Conservation (phyloP, 2,329 filamentous ascomycete genomes). For the Penicillium hordei region DNA sequence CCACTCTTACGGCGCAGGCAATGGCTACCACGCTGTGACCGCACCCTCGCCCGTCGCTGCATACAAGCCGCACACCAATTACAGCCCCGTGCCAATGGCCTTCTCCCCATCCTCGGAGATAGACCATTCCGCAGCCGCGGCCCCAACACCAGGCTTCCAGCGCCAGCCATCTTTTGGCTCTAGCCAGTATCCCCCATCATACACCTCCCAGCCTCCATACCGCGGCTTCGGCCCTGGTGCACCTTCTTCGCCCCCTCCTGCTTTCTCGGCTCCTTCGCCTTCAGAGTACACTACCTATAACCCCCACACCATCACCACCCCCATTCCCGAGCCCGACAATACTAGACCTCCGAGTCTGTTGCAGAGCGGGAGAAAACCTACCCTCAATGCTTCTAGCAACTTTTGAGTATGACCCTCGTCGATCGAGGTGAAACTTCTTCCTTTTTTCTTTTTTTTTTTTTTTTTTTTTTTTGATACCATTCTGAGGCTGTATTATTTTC, state of each 20-base stretch:
- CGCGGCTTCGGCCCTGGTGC: slow-evolving; percentile 19
- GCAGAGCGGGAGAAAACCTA: slow-evolving; percentile 41
- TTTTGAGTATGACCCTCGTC: slow-evolving; percentile 25
- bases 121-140: not conserved
- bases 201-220: slow-evolving; percentile 22
- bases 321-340: slow-evolving; percentile 23
- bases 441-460: not conserved
- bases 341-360: slow-evolving; percentile 43
- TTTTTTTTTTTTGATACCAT: slow-evolving; percentile 6
- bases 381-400: slow-evolving; percentile 36
- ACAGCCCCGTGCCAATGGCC: slow-evolving; percentile 24
- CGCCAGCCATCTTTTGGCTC: slow-evolving; percentile 28
- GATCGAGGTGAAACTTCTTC: slow-evolving; percentile 4
- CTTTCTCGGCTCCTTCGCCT: slow-evolving; percentile 24
- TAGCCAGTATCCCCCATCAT: slow-evolving; percentile 27
- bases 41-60: slow-evolving; percentile 19
- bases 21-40: slow-evolving; percentile 19
- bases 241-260: slow-evolving; percentile 33
- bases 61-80: slow-evolving; percentile 28
- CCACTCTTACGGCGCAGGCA: slow-evolving; percentile 8
- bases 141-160: slow-evolving; percentile 17
- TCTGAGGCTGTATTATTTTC: slow-evolving; percentile 4
- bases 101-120: slow-evolving; percentile 19
- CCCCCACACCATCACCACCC: slow-evolving; percentile 8
- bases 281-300: slow-evolving; percentile 16